A percentile compares a stretch with the other conserved stretches of the same genome.
Conservation (phyloP, 164 flowering plant genomes). For the Akebia trifoliata region DNA sequence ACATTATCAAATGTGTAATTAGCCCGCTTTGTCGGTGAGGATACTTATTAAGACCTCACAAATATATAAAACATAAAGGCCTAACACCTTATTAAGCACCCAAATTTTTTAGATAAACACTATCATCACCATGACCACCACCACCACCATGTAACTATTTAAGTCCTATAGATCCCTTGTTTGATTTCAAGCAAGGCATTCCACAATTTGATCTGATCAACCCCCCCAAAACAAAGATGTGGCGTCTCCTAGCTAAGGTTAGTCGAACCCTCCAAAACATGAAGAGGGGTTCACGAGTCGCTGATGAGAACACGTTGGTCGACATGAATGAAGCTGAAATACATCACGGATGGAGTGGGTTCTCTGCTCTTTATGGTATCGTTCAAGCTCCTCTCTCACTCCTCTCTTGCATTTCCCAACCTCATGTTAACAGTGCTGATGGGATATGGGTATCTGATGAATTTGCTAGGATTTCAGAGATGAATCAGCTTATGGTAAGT, state of each 20-base stretch:
- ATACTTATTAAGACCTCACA: not conserved
- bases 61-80: not conserved
- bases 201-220: not conserved
- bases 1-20: not conserved
- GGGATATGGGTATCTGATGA: conserved; percentile 50
- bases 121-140: not conserved
- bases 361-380: conserved; percentile 14
- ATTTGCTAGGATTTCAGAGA: conserved; percentile 36
- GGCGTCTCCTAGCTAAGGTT: conserved; percentile 25
- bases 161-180: not conserved
- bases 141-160: not conserved
- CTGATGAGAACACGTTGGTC: conserved; percentile 53
- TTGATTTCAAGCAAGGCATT: no score
- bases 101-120: not conserved
- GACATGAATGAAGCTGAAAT: not conserved
- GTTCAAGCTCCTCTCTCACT: conserved; percentile 19
- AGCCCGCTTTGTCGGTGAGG: not conserved
- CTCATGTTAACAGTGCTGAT: conserved; percentile 35
- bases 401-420: conserved; percentile 43
- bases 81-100: not conserved
- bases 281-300: conserved; percentile 42
- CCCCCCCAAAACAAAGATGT: conserved; percentile 14
- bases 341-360: conserved; percentile 8
- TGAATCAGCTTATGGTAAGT: conserved; percentile 64
- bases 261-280: conserved; percentile 31